phyloP scores from a whole-genome alignment of 2,329 filamentous ascomycete genomes.

The Cordyceps fumosorosea region DNA sequence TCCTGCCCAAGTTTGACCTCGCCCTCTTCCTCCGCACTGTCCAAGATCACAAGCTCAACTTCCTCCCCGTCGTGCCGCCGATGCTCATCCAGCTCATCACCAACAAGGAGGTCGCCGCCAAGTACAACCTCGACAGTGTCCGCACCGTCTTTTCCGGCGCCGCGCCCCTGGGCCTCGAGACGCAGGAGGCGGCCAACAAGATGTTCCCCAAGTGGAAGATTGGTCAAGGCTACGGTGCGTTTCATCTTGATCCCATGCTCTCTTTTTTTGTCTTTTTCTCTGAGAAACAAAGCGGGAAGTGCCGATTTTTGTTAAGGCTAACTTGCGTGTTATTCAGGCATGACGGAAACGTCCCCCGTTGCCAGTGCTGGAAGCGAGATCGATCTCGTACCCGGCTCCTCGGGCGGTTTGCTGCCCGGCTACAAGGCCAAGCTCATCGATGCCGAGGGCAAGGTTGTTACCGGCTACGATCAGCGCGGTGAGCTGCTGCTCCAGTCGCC shows the following conservation, averaged over 20 bases:
- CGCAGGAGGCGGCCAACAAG: slow-evolving; percentile 53
- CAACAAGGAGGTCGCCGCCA: slow-evolving; percentile 48
- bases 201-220: slow-evolving; percentile 59
- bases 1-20: slow-evolving; percentile 72
- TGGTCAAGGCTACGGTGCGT: slow-evolving; percentile 63
- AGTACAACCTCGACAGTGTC: slow-evolving; percentile 66
- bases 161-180: slow-evolving; percentile 66
- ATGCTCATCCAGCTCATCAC: slow-evolving; percentile 71
- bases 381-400: slow-evolving; percentile 63
- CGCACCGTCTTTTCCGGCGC: slow-evolving; percentile 62
- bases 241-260: neutral
- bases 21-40: slow-evolving; percentile 56
- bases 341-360: slow-evolving; percentile 69
- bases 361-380: slow-evolving; percentile 49
- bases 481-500: slow-evolving; percentile 76
- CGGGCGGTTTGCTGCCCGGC: slow-evolving; percentile 59
- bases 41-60: slow-evolving; percentile 60
- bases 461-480: slow-evolving; percentile 63
- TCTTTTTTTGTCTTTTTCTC: neutral
- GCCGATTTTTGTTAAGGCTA: no score
- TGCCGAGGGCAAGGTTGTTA: slow-evolving; percentile 61
- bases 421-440: slow-evolving; percentile 58
- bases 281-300: no score
- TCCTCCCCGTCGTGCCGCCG: slow-evolving; percentile 66
- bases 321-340: slow-evolving; percentile 29